phyloP scores from a whole-genome alignment of 257 asterid species.

The Ajuga chamaepitys region DNA sequence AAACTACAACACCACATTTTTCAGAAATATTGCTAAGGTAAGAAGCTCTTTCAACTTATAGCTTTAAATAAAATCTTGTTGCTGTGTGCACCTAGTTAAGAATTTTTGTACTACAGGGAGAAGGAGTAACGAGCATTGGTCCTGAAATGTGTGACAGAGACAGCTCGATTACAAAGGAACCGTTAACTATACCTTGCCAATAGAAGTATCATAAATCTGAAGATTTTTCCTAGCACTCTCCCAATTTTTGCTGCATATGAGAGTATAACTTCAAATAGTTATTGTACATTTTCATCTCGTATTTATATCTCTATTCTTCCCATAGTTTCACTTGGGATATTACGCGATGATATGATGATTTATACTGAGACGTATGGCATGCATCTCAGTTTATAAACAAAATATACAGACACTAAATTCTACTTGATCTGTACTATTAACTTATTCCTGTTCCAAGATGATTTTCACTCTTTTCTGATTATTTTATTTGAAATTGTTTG shows the following conservation, averaged over 20 bases:
- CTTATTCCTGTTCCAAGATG: too few species aligned
- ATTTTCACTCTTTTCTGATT: too few species aligned
- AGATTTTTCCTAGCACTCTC: neutral
- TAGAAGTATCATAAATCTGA: neutral
- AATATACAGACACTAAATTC: too few species aligned
- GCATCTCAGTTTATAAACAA: too few species aligned
- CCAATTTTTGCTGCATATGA: neutral
- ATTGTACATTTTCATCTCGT: neutral
- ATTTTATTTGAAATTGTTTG: too few species aligned
- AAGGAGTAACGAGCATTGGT: conserved; percentile 51
- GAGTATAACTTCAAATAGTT: neutral
- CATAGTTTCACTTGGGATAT: neutral
- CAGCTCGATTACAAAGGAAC: conserved; percentile 65
- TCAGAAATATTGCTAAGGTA: conserved; percentile 89
- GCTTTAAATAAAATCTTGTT: neutral
- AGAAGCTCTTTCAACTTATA: neutral
- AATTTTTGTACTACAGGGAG: conserved; percentile 44
- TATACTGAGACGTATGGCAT: too few species aligned
- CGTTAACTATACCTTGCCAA: conserved; percentile 47
- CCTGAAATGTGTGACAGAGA: conserved; percentile 76
- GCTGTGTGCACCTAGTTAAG: neutral
- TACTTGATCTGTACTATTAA: too few species aligned
- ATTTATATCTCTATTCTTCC: neutral
- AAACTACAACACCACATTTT: conserved; percentile 51
- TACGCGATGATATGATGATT: too few species aligned